Evolutionary conservation across 371 early-diverging fungal genomes (phyloP).

Genomic region (Apophysomyces elegans): DNA sequence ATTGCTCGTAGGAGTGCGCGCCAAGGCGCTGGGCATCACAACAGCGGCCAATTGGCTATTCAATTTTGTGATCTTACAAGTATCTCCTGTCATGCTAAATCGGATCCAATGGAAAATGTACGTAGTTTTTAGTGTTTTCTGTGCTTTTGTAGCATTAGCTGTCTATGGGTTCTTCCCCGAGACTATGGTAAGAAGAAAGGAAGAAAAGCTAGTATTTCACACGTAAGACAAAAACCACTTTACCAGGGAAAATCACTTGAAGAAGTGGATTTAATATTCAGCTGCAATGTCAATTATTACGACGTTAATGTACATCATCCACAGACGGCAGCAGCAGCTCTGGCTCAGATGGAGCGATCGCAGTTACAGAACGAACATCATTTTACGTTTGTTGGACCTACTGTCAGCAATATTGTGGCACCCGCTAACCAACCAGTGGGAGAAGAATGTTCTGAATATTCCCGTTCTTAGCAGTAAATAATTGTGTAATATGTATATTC

Average conservation of each 20-base stretch:
- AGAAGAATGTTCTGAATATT: not conserved
- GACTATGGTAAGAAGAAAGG: constrained; percentile 69
- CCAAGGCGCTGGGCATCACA: constrained; percentile 85
- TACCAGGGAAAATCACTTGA: constrained; percentile 54
- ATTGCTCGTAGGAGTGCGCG: constrained; percentile 56
- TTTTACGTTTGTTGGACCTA: constrained; percentile 4
- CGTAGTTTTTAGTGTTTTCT: constrained; percentile 67
- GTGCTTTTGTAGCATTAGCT: constrained; percentile 57
- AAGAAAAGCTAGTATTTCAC: not conserved
- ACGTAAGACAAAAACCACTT: not conserved
- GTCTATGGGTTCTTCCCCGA: constrained; percentile 82
- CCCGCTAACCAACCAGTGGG: not conserved
- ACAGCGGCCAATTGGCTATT: constrained; percentile 92
- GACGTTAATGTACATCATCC: constrained; percentile 53
- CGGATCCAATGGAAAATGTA: constrained; percentile 68
- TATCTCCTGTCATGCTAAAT: constrained; percentile 67
- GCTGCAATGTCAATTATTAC: constrained; percentile 44
- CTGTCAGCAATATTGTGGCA: constrained; percentile 1
- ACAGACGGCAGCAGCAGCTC: constrained; percentile 52
- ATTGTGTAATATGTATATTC: not conserved
- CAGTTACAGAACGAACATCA: constrained; percentile 18
- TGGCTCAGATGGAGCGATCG: constrained; percentile 37
- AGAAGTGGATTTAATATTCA: constrained; percentile 54
- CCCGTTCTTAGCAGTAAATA: not conserved
- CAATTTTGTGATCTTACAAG: constrained; percentile 71